phyloP scores from a whole-genome alignment of 2,329 filamentous ascomycete genomes.

The Teratosphaeria pseudoeucalypti region DNA sequence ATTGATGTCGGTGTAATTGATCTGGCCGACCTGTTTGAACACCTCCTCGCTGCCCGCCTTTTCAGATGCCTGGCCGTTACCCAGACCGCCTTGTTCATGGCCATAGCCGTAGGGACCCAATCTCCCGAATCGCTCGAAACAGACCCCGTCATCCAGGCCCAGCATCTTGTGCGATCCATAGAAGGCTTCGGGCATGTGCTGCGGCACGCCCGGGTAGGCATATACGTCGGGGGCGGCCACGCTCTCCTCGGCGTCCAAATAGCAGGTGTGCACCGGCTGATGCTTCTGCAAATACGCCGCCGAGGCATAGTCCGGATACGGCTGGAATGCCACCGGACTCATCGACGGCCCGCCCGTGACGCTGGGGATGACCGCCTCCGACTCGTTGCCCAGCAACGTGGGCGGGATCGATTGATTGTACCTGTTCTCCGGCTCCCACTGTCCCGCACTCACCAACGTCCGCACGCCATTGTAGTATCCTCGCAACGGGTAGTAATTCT shows the following conservation, averaged over 20 bases:
- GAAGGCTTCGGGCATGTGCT: slow-evolving; percentile 38
- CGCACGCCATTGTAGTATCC: slow-evolving; percentile 41
- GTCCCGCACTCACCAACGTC: slow-evolving; percentile 32
- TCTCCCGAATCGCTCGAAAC: slow-evolving; percentile 42
- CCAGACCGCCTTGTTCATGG: slow-evolving; percentile 37
- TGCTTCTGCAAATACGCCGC: slow-evolving; percentile 38
- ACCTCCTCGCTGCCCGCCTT: slow-evolving; percentile 37
- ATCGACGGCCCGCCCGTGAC: slow-evolving; percentile 22
- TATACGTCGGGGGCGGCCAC: slow-evolving; percentile 51
- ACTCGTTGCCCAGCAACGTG: slow-evolving; percentile 7
- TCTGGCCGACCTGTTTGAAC: slow-evolving; percentile 39
- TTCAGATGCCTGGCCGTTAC: slow-evolving; percentile 35
- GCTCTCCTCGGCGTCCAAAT: slow-evolving; percentile 49
- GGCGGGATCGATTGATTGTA: slow-evolving; percentile 30
- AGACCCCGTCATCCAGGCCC: slow-evolving; percentile 37
- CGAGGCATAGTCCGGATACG: slow-evolving; percentile 32
- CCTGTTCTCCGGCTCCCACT: slow-evolving; percentile 36
- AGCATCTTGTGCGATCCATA: slow-evolving; percentile 40
- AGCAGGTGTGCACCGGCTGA: slow-evolving; percentile 50
- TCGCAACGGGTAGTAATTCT: slow-evolving; percentile 33
- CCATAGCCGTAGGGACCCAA: slow-evolving; percentile 41
- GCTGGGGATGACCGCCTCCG: slow-evolving; percentile 19
- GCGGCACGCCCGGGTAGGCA: slow-evolving; percentile 48
- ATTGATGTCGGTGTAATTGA: slow-evolving; percentile 38
- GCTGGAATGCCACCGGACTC: slow-evolving; percentile 32